Evolutionary conservation across 192 early-diverging fungal genomes (phyloP), one percentile per base, ranked within the genome.

Genomic region (Backusella liffmaniae): DNA sequence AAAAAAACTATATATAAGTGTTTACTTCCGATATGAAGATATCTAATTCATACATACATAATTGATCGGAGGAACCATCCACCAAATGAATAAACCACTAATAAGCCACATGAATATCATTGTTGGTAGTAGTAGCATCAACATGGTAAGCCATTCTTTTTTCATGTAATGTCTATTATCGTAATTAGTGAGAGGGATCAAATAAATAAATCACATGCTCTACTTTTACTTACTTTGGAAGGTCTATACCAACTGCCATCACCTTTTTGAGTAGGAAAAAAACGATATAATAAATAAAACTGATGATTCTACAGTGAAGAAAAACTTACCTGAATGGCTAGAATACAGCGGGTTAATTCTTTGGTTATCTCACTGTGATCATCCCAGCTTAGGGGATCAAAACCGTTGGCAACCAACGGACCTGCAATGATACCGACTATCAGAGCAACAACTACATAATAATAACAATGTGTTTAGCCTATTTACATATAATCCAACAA

Each of bases 341-440:
- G 88, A 44, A 93, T 89, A 76, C 94, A 86, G n/a, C 94, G 90
- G 26, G 90, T 88, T 29, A 95, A 87, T 78, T 94, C 89, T 67
- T 91, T 87, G 0, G 91, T 92, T 13, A 94, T 83, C 46, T 80
- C 76, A 66, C 86, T 76, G 46, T 81, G 75, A 56, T 87, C 69
- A 21, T 79, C 69, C 91, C 90, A 91, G 0, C 74, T 69, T 13
- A 67, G 37, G 8, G 96, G 93, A 79, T 96, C 80, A 70, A 96
- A 80, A 77, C 92, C 85, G 65, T 91, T 89, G 37, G 91, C 76
- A 21, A 82, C 93, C 26, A 88, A 75, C 5, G 95, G 94, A 30
- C 96, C 96, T 67, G 95, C 83, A 32, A 93, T 84, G 29, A 99
- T 94, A 4, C 97, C 97, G 72, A 94, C 87, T 21, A 93, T 79